phyloP scores from a whole-genome alignment of 2,329 filamentous ascomycete genomes.

The Orbilia blumenaviensis region DNA sequence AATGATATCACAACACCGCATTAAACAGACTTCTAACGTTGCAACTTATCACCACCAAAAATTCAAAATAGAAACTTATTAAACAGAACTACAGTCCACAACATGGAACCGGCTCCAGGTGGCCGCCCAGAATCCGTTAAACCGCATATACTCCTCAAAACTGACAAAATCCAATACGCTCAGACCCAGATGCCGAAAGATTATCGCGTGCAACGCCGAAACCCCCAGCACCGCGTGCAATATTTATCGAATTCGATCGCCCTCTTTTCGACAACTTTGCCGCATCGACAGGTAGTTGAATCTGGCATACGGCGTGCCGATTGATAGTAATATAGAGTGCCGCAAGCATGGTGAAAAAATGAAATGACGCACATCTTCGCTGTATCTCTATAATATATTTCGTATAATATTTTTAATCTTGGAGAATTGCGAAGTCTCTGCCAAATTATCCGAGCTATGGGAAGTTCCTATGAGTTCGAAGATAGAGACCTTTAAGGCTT shows the following conservation, averaged over 20 bases:
- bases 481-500: too few relatives aligned
- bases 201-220: not conserved
- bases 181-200: too few relatives aligned
- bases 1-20: not conserved
- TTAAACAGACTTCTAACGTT: not conserved
- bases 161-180: too few relatives aligned
- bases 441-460: too few relatives aligned
- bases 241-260: not conserved
- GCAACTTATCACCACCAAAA: not conserved
- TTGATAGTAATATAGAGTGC: not conserved
- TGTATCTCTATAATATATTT: too few relatives aligned
- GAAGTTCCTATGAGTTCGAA: too few relatives aligned
- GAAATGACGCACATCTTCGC: constrained; percentile 8
- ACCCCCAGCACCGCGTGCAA: not conserved
- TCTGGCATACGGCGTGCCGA: not conserved
- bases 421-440: too few relatives aligned
- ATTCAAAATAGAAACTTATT: not conserved
- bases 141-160: not conserved
- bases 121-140: not conserved
- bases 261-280: not conserved
- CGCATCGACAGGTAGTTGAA: not conserved
- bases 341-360: not conserved
- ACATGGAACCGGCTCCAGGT: not conserved
- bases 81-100: not conserved
- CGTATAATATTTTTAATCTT: too few relatives aligned